Base-by-base conservation (phyloP, 768 basidiomycete species). In the Solioccasus polychromus region DNA sequence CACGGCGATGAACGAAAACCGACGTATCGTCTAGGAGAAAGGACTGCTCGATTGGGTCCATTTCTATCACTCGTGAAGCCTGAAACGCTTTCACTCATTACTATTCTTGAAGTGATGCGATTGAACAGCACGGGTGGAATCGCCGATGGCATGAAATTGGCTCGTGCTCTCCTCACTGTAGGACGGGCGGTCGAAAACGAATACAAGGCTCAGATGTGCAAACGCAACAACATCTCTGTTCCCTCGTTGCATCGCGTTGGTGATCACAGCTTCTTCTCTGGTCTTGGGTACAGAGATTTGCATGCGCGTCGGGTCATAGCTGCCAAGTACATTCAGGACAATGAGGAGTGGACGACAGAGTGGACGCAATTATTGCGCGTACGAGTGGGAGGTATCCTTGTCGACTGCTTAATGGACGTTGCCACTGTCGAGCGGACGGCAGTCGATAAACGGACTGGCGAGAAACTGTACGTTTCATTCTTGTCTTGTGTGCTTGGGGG, bases 161-260 rank as follows among this genome's bases (percentile, higher is more conserved):
- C 92, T 1, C 76, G 91, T 0, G 90, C 88, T 0, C 72, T 96
- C 48, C 69, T 96, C 18, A 66, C 76, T 0, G 77, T 97, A 18
- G 95, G 94, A 0, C 82, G 77, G 47, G 88, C 87, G 0, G 80
- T 97, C 28, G 95, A 98, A 69, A 76, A 80, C 39, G 94, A 98
- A 71, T 88, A 93, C 72, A 88, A 93, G 63, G 82, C 89, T 3
- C 76, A 88, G 60, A 81, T 91, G 59, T 85, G 83, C 69, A 80
- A 76, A 57, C 73, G 72, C 55, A 75, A 81, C 61, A 71, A 79
- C 30, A 82, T 89, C 23, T 68, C 70, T 2, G 35, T 83, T 5
- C 76, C 79, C 0, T 48, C 61, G 0, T 42, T 66, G 38, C 49
- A 50, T 15, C 63, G 67, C 4, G 50, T 55, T 5, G 55, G 56